Conservation (phyloP, 177 flowering plant species). For the Tripterygium wilfordii region DNA sequence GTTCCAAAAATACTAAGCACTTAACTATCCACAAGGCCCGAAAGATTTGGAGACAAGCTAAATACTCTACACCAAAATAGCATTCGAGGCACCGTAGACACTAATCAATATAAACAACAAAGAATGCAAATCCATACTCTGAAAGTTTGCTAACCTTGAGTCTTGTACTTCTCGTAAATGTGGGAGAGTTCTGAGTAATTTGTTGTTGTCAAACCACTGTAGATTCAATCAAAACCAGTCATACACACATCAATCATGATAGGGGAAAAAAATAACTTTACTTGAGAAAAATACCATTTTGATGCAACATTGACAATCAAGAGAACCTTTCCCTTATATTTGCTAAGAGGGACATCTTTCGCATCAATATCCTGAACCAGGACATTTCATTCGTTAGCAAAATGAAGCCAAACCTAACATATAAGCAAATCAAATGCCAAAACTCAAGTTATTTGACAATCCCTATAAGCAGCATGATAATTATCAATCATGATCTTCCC, state of each 20-base stretch:
- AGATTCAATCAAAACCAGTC: conserved; percentile 17
- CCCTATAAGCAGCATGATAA: too few relatives aligned
- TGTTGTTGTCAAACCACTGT: conserved; percentile 84
- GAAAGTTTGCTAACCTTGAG: conserved; percentile 58
- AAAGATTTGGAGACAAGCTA: neutral
- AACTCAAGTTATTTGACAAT: neutral
- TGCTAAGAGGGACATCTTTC: conserved; percentile 72
- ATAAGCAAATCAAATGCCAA: neutral
- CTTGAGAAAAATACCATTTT: conserved; percentile 50
- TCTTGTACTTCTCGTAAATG: conserved; percentile 80
- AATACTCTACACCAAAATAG: neutral
- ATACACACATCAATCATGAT: neutral
- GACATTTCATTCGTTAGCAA: too few relatives aligned
- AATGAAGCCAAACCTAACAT: neutral
- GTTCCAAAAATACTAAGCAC: neutral
- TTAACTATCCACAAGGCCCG: too few relatives aligned
- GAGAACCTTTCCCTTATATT: conserved; percentile 80
- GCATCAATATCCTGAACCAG: conserved; percentile 79
- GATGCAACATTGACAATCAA: conserved; percentile 97
- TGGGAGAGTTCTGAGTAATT: conserved; percentile 88
- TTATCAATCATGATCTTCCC: too few relatives aligned
- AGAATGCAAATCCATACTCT: too few relatives aligned
- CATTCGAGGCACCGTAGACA: too few relatives aligned
- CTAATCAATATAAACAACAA: too few relatives aligned
- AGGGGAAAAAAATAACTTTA: neutral